These are phyloP conservation scores for Fusarium clavum DNA, from an alignment of 2,329 filamentous ascomycete genomes.

Conservation along the genomic window DNA sequence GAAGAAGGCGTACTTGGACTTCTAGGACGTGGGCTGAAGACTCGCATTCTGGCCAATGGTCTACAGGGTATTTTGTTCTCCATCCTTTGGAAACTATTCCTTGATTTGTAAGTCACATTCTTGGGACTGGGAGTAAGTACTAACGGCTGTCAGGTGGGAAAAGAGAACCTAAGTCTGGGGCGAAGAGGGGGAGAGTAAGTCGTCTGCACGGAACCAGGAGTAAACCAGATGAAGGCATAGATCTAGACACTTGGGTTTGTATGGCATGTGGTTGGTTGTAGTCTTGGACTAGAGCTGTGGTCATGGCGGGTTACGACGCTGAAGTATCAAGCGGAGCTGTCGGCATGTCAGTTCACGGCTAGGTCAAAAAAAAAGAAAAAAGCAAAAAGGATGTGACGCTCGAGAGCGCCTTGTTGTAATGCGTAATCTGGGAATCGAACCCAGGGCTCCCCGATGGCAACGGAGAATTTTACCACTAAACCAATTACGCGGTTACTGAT, in stretches of 20 bases:
- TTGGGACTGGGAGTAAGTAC: rapidly evolving
- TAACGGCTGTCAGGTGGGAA: not conserved
- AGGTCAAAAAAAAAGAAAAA: not conserved
- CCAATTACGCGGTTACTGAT: not conserved
- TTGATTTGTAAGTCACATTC: slow-evolving; percentile 56
- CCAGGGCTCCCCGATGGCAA: not conserved
- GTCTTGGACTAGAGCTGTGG: too few relatives aligned
- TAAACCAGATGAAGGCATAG: not conserved
- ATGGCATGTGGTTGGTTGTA: too few relatives aligned
- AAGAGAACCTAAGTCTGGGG: not conserved
- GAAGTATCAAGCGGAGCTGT: not conserved
- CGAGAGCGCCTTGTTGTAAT: rapidly evolving
- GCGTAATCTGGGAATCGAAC: not conserved
- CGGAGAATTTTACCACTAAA: not conserved
- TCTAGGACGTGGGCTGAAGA: slow-evolving; percentile 59
- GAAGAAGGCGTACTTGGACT: slow-evolving; percentile 58
- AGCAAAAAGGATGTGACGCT: rapidly evolving
- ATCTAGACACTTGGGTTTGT: not conserved
- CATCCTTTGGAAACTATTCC: slow-evolving; percentile 62
- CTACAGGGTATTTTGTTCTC: slow-evolving; percentile 61
- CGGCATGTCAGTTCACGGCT: too few relatives aligned
- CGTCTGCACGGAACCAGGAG: not conserved
- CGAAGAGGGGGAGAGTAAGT: not conserved
- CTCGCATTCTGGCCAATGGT: slow-evolving; percentile 61
- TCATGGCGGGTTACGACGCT: not conserved